These are phyloP conservation scores for Tolypocladium inflatum DNA, from an alignment of 2,329 filamentous ascomycete genomes.

Conservation along the genomic window DNA sequence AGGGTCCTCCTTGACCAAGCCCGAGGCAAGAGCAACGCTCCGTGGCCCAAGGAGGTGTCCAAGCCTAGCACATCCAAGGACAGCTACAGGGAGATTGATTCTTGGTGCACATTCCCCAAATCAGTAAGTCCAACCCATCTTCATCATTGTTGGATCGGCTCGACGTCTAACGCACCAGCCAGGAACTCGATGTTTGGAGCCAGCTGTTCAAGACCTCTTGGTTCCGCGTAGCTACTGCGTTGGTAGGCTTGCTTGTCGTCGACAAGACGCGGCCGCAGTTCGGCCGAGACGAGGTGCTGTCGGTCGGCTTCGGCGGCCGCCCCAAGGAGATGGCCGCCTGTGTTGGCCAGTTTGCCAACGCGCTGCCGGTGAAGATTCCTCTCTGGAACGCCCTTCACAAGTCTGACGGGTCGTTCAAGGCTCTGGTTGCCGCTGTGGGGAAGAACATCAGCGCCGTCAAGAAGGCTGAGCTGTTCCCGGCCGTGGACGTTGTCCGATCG, in stretches of 20 bases:
- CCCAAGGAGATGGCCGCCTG: constrained; percentile 5
- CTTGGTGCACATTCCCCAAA: constrained; percentile 3
- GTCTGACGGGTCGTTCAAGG: constrained; percentile 1
- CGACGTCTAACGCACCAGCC: background rate
- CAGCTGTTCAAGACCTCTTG: constrained; percentile 5
- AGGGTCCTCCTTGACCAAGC: constrained; percentile 1
- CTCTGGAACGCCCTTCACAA: constrained; percentile 3
- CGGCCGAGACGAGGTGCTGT: constrained; percentile 5
- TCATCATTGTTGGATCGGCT: background rate
- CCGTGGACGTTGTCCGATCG: constrained; percentile 2
- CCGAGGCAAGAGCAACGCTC: background rate
- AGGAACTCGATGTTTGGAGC: constrained; percentile 6
- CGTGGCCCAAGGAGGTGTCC: background rate
- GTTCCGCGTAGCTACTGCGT: constrained; percentile 5
- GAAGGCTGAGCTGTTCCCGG: constrained; percentile 5
- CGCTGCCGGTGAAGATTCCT: constrained; percentile 6
- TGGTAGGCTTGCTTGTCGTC: constrained; percentile 4
- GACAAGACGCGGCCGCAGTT: constrained; percentile 3
- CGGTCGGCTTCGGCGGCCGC: constrained; percentile 4
- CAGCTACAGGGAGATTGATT: constrained; percentile 1
- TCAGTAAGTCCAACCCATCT: background rate
- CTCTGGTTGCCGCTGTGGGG: constrained; percentile 4
- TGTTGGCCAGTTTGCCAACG: constrained; percentile 8
- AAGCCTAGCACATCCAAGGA: background rate
- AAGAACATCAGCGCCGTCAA: constrained; percentile 8